These are phyloP conservation scores for Hysterium pulicare DNA, from an alignment of 2,329 filamentous ascomycete genomes.

Conservation along the genomic window DNA sequence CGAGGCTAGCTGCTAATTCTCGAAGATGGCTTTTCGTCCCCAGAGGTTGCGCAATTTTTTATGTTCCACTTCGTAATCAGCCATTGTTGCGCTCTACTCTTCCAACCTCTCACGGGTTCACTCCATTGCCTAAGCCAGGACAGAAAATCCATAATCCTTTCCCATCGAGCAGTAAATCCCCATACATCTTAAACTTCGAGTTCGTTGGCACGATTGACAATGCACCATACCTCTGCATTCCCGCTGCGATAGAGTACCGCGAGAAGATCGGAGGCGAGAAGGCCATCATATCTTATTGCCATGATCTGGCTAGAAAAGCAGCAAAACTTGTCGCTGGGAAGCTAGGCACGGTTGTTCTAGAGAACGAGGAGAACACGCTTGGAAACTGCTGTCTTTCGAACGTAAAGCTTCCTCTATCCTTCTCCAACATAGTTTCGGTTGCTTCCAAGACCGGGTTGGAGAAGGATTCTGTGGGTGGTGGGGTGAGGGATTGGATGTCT, in stretches of 20 bases:
- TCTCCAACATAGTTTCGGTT: slow-evolving; percentile 26
- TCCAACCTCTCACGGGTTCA: slow-evolving; percentile 78
- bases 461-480: slow-evolving; percentile 15
- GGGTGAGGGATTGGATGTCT: slow-evolving; percentile 42
- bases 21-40: slow-evolving; percentile 75
- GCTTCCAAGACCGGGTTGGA: slow-evolving; percentile 16
- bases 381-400: slow-evolving; percentile 69
- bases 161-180: slow-evolving; percentile 48
- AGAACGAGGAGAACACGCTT: slow-evolving; percentile 61
- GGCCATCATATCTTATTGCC: slow-evolving; percentile 62
- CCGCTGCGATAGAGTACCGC: slow-evolving; percentile 70
- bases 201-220: slow-evolving; percentile 75
- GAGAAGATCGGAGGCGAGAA: slow-evolving; percentile 70
- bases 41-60: slow-evolving; percentile 74
- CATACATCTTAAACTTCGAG: slow-evolving; percentile 69
- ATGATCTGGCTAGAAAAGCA: slow-evolving; percentile 61
- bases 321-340: slow-evolving; percentile 58
- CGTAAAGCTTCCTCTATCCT: slow-evolving; percentile 64
- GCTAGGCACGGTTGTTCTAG: slow-evolving; percentile 68
- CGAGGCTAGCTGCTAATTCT: neutral
- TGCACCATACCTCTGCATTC: slow-evolving; percentile 67
- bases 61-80: slow-evolving; percentile 76
- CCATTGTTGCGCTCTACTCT: slow-evolving; percentile 68
- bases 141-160: slow-evolving; percentile 35
- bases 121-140: slow-evolving; percentile 39